Evolutionary conservation across 2,329 filamentous ascomycete species (phyloP).

Genomic region (Claviceps quebecensis): DNA sequence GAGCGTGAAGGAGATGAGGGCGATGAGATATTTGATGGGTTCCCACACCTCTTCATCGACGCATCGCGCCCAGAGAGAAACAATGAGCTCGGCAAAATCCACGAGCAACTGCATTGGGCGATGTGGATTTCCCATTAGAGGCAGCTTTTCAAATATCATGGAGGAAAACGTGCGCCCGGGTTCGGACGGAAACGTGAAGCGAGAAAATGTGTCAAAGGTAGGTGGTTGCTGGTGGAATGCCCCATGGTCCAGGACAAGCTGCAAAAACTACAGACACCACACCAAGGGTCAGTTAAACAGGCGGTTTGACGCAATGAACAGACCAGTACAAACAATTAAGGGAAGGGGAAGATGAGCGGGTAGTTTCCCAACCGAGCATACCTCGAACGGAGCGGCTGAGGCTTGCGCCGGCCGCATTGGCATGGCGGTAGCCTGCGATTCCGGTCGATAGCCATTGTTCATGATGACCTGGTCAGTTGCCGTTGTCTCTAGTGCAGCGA

Average conservation of each 20-base stretch:
- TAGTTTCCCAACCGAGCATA: constrained; percentile 15
- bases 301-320: not conserved
- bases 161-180: constrained; percentile 43
- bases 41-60: constrained; percentile 46
- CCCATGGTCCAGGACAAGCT: constrained; percentile 50
- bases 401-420: constrained; percentile 12
- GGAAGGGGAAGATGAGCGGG: not conserved
- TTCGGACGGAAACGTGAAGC: constrained; percentile 51
- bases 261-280: constrained; percentile 34
- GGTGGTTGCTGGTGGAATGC: constrained; percentile 40
- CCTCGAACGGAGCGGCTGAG: constrained; percentile 28
- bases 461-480: constrained; percentile 28
- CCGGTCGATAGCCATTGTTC: constrained; percentile 15
- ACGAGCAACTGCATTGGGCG: constrained; percentile 43
- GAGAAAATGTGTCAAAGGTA: constrained; percentile 54
- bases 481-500: constrained; percentile 43
- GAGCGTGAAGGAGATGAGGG: constrained; percentile 50
- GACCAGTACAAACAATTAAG: not conserved
- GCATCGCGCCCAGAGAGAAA: constrained; percentile 56
- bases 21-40: constrained; percentile 51
- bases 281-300: not conserved
- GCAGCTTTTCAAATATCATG: constrained; percentile 53
- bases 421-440: constrained; percentile 7
- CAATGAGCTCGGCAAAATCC: constrained; percentile 48
- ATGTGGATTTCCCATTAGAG: constrained; percentile 35